Conservation (phyloP, 2,329 filamentous ascomycete genomes). For the Aspergillus bombycis region DNA sequence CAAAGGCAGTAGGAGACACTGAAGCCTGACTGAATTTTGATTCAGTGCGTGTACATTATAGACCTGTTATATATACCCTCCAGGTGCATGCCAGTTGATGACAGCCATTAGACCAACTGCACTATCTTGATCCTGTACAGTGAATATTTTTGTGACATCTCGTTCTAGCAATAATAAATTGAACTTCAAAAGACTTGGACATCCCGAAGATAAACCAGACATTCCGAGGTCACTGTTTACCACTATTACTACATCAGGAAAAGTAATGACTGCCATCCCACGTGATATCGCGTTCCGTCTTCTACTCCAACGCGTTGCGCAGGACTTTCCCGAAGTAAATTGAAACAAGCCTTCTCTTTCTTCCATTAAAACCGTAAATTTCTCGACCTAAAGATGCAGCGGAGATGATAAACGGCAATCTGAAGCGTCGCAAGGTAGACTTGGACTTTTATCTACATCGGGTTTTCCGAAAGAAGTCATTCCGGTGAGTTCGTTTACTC, state of each 20-base stretch:
- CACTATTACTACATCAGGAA: neutral
- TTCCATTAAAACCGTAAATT: neutral
- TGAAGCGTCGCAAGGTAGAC: constrained; percentile 51
- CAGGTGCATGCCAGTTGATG: constrained; percentile 13
- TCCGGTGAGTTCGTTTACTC: constrained; percentile 57
- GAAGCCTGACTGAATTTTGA: neutral
- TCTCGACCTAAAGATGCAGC: constrained; percentile 26
- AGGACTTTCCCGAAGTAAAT: neutral
- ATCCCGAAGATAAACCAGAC: neutral
- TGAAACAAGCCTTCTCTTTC: neutral
- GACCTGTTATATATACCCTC: constrained; percentile 26
- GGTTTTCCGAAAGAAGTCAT: constrained; percentile 73
- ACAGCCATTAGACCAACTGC: constrained; percentile 5
- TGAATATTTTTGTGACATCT: constrained; percentile 7
- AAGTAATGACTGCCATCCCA: constrained; percentile 17
- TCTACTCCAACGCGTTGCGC: constrained; percentile 16
- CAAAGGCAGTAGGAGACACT: constrained; percentile 15
- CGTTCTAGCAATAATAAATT: constrained; percentile 5
- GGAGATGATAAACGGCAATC: constrained; percentile 31
- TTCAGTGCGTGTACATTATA: constrained; percentile 34
- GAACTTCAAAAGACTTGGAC: neutral
- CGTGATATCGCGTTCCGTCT: constrained; percentile 30
- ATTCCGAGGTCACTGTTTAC: neutral
- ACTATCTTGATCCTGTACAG: constrained; percentile 12
- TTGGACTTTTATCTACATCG: constrained; percentile 74